Conservation (phyloP, 1,139 yeast species). For the Candida dubliniensis region DNA sequence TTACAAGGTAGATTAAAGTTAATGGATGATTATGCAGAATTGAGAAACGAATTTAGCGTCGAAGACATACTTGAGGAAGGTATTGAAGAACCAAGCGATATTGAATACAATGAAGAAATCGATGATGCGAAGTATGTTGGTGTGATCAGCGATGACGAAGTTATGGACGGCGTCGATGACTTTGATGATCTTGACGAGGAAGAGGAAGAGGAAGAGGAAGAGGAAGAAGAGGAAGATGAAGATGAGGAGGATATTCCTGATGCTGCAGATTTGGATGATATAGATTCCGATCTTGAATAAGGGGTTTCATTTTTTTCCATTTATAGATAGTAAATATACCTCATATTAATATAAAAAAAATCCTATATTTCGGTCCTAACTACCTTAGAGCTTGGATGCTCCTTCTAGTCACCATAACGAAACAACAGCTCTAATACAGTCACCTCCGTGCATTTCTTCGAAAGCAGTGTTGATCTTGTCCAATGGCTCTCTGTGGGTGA, state of each 20-base stretch:
- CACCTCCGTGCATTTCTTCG: conserved; percentile 93
- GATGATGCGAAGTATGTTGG: conserved; percentile 37
- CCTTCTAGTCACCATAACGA: conserved; percentile 31
- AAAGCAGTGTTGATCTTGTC: conserved; percentile 83
- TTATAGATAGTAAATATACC: conserved; percentile 4
- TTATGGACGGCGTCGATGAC: conserved; percentile 21
- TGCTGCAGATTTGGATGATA: conserved; percentile 15
- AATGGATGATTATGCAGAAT: conserved; percentile 65
- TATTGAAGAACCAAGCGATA: conserved; percentile 21
- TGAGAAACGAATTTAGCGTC: conserved; percentile 56
- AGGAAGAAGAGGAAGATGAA: conserved; percentile 23
- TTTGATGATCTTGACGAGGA: conserved; percentile 25
- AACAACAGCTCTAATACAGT: conserved; percentile 90
- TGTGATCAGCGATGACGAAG: conserved; percentile 23
- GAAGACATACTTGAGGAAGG: conserved; percentile 33
- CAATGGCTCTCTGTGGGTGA: conserved; percentile 84
- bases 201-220: conserved; percentile 20
- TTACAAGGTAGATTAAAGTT: conserved; percentile 80
- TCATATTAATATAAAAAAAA: neutral
- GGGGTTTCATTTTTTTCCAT: neutral
- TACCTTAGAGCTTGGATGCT: conserved; percentile 8
- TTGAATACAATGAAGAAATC: conserved; percentile 43
- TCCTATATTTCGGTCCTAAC: neutral
- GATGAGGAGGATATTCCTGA: conserved; percentile 20
- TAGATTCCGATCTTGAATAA: conserved; percentile 29